Conservation (phyloP, 768 basidiomycete genomes). For the Krasilnikovozyma curviuscula region DNA sequence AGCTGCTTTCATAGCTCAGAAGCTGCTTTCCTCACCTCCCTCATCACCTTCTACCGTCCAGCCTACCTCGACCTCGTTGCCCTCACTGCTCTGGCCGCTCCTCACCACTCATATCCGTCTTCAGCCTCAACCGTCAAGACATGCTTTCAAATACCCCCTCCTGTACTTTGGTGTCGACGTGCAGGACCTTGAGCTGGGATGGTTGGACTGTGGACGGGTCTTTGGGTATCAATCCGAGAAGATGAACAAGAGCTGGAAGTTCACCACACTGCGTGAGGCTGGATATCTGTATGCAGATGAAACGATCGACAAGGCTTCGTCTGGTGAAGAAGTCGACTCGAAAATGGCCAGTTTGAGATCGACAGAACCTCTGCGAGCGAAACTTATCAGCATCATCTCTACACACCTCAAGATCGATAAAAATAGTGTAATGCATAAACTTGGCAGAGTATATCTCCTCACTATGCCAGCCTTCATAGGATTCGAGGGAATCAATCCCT, state of each 20-base stretch:
- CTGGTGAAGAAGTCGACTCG: too few relatives aligned
- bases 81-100: slow-evolving; percentile 31
- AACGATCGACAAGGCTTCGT: slow-evolving; percentile 12
- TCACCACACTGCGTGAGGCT: slow-evolving; percentile 33
- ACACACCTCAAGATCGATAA: slow-evolving; percentile 3
- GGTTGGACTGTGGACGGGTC: slow-evolving; percentile 34
- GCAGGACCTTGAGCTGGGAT: slow-evolving; percentile 33
- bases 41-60: too few relatives aligned
- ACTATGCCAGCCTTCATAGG: slow-evolving; percentile 54
- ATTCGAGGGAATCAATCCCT: slow-evolving; percentile 49
- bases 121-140: slow-evolving; percentile 32
- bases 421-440: not conserved
- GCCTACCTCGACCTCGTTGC: slow-evolving; percentile 11
- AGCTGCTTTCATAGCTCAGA: too few relatives aligned
- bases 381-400: not conserved
- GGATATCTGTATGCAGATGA: slow-evolving; percentile 29
- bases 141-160: slow-evolving; percentile 45
- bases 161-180: slow-evolving; percentile 40
- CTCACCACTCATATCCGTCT: slow-evolving; percentile 38
- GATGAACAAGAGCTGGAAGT: slow-evolving; percentile 15
- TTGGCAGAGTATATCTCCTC: slow-evolving; percentile 48
- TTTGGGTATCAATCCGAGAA: slow-evolving; percentile 35
- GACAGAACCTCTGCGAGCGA: slow-evolving; percentile 1
- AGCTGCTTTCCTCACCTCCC: too few relatives aligned
- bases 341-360: too few relatives aligned